Conservation (phyloP, 768 basidiomycete genomes). For the Dioszegia crocea region DNA sequence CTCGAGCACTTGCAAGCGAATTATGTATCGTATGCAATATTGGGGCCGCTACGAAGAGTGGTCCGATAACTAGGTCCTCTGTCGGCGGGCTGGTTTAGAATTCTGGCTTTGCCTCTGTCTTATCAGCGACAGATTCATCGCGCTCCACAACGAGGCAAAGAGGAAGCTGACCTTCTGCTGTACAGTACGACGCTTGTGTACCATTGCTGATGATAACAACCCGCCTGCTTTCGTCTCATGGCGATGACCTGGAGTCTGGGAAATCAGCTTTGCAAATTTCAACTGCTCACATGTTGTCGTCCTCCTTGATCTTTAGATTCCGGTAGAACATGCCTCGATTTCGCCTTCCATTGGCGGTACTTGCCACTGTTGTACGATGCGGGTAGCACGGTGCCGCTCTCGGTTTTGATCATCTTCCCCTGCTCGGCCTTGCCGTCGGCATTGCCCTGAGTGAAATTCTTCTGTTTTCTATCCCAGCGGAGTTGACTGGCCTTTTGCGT, state of each 20-base stretch:
- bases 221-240: background rate
- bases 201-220: background rate
- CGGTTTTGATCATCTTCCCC: slow-evolving; percentile 78
- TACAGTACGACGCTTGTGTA: background rate
- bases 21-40: too few species aligned
- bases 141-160: too few species aligned
- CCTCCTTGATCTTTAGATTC: background rate
- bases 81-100: too few species aligned
- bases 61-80: too few species aligned
- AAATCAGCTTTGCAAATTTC: background rate
- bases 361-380: slow-evolving; percentile 88
- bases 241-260: background rate
- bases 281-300: background rate
- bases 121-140: too few species aligned
- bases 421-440: slow-evolving; percentile 85
- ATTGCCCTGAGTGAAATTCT: slow-evolving; percentile 82
- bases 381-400: slow-evolving; percentile 84
- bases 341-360: slow-evolving; percentile 86
- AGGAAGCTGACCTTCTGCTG: background rate
- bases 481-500: slow-evolving; percentile 57
- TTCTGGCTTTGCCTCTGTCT: too few species aligned
- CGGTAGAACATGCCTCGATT: slow-evolving; percentile 42
- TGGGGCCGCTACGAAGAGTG: too few species aligned
- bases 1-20: too few species aligned
- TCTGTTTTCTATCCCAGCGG: slow-evolving; percentile 94